A percentile compares a stretch with the other conserved stretches of the same genome.
These are phyloP conservation scores for Seminavis robusta DNA, from an alignment of 108 stramenopile genomes.

Conservation along the genomic window DNA sequence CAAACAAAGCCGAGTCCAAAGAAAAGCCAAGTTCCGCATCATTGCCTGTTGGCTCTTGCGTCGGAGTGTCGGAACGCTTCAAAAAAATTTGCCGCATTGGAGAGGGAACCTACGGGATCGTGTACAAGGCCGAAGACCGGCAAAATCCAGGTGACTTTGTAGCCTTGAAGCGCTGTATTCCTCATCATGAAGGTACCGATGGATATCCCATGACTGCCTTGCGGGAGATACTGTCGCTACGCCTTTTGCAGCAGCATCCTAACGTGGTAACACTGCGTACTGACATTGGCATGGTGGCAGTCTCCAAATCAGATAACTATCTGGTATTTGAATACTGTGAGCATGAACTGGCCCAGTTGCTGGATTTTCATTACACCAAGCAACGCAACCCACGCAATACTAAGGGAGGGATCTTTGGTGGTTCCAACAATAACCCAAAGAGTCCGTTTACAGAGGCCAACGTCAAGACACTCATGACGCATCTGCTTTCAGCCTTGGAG, in stretches of 20 bases:
- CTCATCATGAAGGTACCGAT: conserved; percentile 80
- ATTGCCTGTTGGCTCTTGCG: conserved; percentile 2
- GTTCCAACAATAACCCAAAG: background rate
- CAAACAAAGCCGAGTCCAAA: too few species aligned
- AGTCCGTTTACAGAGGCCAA: conserved; percentile 56
- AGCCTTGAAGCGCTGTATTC: conserved; percentile 79
- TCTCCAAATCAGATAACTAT: conserved; percentile 53
- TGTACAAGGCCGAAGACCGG: conserved; percentile 90
- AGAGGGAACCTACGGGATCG: conserved; percentile 97
- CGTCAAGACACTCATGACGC: conserved; percentile 55
- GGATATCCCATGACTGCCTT: conserved; percentile 83
- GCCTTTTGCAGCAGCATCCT: conserved; percentile 42
- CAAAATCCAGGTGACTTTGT: conserved; percentile 34
- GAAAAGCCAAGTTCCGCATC: too few species aligned
- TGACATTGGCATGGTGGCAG: too few species aligned
- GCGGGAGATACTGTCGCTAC: conserved; percentile 67
- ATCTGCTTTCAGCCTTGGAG: conserved; percentile 58
- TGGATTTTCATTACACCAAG: conserved; percentile 49
- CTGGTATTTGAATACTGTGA: conserved; percentile 79
- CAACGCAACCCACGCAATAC: conserved; percentile 4
- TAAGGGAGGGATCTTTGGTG: background rate
- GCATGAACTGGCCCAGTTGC: conserved; percentile 62
- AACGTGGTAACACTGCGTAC: conserved; percentile 57
- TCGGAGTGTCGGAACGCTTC: conserved; percentile 64
- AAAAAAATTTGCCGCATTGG: conserved; percentile 93